Evolutionary conservation across 768 basidiomycete genomes (phyloP).

Genomic region (Steccherinum ochraceum): DNA sequence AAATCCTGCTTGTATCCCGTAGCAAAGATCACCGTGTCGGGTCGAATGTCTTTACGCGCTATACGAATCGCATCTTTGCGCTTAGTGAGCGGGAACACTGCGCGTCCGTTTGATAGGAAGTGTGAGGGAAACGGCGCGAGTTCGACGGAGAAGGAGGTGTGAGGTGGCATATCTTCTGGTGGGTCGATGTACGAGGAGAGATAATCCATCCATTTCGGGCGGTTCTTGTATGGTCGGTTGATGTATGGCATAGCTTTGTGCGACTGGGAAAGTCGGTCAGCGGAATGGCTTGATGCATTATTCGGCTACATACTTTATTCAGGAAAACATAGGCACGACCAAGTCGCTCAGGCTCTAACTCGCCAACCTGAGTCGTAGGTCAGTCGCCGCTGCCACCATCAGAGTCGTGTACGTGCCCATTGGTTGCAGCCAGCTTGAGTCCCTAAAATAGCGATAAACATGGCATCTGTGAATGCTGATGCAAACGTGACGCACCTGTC

Average conservation of each 20-base stretch:
- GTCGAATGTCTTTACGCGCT: constrained; percentile 31
- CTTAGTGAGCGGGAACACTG: constrained; percentile 37
- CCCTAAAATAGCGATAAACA: constrained; percentile 29
- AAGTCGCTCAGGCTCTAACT: constrained; percentile 44
- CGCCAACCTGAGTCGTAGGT: constrained; percentile 34
- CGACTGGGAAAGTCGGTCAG: constrained; percentile 27
- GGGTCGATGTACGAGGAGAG: constrained; percentile 55
- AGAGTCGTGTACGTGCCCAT: constrained; percentile 37
- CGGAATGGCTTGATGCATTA: too few species aligned
- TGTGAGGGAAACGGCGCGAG: constrained; percentile 50
- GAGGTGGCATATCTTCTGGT: constrained; percentile 39
- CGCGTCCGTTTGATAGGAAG: constrained; percentile 36
- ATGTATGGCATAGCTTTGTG: constrained; percentile 56
- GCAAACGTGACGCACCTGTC: constrained; percentile 31
- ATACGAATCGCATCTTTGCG: constrained; percentile 40
- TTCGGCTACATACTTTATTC: constrained; percentile 37
- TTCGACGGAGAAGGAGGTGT: constrained; percentile 39
- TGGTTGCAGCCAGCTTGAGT: constrained; percentile 54
- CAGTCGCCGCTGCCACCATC: not conserved
- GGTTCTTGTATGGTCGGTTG: constrained; percentile 47
- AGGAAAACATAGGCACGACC: constrained; percentile 61
- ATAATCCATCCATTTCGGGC: constrained; percentile 36
- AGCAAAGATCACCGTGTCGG: constrained; percentile 43
- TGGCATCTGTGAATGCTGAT: constrained; percentile 20
- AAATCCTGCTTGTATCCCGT: constrained; percentile 46